Conservation (phyloP, 345 rosid species). For the Salix purpurea region DNA sequence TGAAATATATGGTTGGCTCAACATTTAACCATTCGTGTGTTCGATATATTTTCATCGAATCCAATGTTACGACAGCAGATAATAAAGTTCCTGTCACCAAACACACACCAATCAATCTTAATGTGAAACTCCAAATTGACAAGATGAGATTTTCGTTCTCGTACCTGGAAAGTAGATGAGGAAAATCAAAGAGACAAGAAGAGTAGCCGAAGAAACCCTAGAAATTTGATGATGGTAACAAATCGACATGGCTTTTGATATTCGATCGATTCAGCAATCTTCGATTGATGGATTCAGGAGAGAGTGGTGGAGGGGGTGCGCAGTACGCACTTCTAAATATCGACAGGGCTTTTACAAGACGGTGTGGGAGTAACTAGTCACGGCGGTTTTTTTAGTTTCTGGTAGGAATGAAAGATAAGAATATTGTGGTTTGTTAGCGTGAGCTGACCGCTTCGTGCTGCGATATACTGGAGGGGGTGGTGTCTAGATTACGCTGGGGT, state of each 20-base stretch:
- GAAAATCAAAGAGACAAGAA: not conserved
- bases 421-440: not conserved
- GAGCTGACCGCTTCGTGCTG: not conserved
- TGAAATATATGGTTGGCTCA: conserved; percentile 26
- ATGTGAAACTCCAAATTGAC: not conserved
- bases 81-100: conserved; percentile 10
- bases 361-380: not conserved
- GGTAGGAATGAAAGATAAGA: no score
- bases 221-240: not conserved
- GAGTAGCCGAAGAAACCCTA: not conserved
- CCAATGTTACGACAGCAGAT: conserved; percentile 23
- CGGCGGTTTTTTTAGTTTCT: not conserved
- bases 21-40: conserved; percentile 20
- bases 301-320: not conserved
- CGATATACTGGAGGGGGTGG: not conserved
- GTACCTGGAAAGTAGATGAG: conserved; percentile 13
- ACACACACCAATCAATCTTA: not conserved
- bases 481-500: not conserved
- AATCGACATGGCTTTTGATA: not conserved
- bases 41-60: conserved; percentile 20
- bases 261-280: not conserved
- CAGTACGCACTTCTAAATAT: not conserved
- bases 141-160: not conserved
- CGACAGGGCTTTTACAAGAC: not conserved
- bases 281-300: not conserved